These are phyloP conservation scores for Mesotaenium endlicherianum DNA, from an alignment of 139 green algal genomes.

Conservation along the genomic window DNA sequence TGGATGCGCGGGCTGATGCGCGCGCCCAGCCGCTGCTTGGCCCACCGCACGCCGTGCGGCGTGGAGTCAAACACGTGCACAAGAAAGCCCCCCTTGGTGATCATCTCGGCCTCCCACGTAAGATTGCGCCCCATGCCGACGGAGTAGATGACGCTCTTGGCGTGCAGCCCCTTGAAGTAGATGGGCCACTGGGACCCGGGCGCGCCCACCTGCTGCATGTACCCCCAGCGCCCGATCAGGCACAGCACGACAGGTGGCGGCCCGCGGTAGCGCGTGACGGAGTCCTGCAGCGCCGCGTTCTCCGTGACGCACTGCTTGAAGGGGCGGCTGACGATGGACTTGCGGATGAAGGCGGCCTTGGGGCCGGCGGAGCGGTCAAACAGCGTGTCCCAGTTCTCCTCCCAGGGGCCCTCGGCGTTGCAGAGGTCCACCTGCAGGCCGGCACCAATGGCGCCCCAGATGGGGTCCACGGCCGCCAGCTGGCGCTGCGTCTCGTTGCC, in stretches of 20 bases:
- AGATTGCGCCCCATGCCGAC: too few relatives aligned
- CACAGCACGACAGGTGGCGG: neutral
- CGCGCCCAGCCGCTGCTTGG: too few relatives aligned
- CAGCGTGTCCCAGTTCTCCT: neutral
- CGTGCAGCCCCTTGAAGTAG: neutral
- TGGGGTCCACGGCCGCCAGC: too few relatives aligned
- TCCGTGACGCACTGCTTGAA: neutral
- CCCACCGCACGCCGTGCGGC: too few relatives aligned
- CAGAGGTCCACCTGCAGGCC: constrained; percentile 30
- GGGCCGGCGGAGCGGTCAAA: constrained; percentile 1
- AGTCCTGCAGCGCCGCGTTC: neutral
- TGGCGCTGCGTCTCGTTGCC: too few relatives aligned
- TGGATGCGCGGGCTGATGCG: too few relatives aligned
- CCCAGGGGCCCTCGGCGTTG: neutral
- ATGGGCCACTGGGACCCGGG: neutral
- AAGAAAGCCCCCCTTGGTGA: too few relatives aligned
- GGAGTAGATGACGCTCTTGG: neutral
- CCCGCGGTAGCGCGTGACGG: neutral
- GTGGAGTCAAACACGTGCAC: too few relatives aligned
- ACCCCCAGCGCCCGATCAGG: neutral
- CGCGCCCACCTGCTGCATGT: neutral
- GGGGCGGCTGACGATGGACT: neutral
- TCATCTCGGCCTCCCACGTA: too few relatives aligned
- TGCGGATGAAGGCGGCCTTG: neutral
- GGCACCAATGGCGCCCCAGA: too few relatives aligned